Conservation (phyloP, 176 grass and related monocot species). For the Oryza glumipatula region DNA sequence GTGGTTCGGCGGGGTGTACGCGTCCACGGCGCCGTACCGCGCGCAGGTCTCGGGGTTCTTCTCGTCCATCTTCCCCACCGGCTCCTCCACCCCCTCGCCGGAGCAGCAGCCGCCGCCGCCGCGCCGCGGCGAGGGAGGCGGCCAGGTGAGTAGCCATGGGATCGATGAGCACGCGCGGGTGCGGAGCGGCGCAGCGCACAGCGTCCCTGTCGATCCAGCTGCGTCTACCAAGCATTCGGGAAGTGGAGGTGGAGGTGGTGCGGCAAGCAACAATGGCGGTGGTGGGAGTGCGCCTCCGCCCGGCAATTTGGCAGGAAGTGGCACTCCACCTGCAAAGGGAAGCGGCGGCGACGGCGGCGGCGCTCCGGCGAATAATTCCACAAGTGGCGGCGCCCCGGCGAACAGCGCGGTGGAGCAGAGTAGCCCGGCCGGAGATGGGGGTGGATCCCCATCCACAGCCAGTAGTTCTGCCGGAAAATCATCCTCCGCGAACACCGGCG, state of each 20-base stretch:
- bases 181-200: not conserved
- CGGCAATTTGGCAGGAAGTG: not conserved
- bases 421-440: constrained; percentile 6
- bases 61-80: constrained; percentile 62
- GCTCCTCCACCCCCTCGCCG: constrained; percentile 37
- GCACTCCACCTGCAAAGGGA: not conserved
- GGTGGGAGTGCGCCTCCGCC: not conserved
- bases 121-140: not conserved
- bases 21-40: constrained; percentile 70
- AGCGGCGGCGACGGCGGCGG: not conserved
- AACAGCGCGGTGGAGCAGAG: not conserved
- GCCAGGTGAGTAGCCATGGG: constrained; percentile 21
- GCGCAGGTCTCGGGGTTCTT: constrained; percentile 77
- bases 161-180: not conserved
- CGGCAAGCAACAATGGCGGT: constrained; percentile 41
- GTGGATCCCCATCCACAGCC: constrained; percentile 31
- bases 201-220: not conserved
- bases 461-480: constrained; percentile 18
- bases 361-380: constrained; percentile 12
- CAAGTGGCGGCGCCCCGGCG: constrained; percentile 20
- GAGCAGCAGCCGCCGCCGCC: not conserved
- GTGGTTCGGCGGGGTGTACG: constrained; percentile 71
- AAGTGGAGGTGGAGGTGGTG: constrained; percentile 21
- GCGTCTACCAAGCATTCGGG: constrained; percentile 31
- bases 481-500: not conserved